These are phyloP conservation scores for Ustilago shanxiensis DNA, from an alignment of 1,284 basidiomycete species.

Conservation along the genomic window DNA sequence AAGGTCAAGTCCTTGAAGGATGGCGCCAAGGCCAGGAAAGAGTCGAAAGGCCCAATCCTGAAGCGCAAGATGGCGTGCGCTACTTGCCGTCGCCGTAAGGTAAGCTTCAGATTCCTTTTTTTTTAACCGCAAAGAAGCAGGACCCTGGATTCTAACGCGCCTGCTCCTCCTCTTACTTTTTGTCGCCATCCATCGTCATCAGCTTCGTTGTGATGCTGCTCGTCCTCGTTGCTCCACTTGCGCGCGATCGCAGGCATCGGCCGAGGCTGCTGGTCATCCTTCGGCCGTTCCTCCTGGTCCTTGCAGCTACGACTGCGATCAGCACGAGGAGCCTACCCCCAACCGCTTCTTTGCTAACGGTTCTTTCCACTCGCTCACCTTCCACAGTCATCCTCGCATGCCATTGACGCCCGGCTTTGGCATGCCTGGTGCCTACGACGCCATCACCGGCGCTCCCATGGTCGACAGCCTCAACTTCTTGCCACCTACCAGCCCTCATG, in stretches of 20 bases:
- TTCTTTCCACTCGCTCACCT: slow-evolving; percentile 55
- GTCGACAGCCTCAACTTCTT: slow-evolving; percentile 49
- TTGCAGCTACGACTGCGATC: slow-evolving; percentile 51
- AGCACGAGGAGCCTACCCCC: slow-evolving; percentile 42
- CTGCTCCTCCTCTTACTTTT: neutral
- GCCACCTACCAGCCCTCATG: slow-evolving; percentile 49
- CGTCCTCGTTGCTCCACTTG: slow-evolving; percentile 56
- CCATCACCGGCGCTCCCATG: slow-evolving; percentile 33
- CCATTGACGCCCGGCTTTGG: slow-evolving; percentile 44
- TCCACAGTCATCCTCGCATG: slow-evolving; percentile 53
- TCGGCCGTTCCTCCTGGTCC: slow-evolving; percentile 50
- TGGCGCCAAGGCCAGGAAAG: slow-evolving; percentile 44
- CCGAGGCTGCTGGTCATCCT: slow-evolving; percentile 54
- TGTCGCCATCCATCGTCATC: slow-evolving; percentile 34
- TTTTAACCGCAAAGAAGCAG: neutral
- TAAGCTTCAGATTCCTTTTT: slow-evolving; percentile 13
- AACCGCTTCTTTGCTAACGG: slow-evolving; percentile 54
- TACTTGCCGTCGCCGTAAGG: slow-evolving; percentile 54
- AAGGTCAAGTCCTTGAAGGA: slow-evolving; percentile 53
- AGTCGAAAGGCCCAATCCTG: slow-evolving; percentile 54
- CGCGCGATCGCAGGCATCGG: slow-evolving; percentile 53
- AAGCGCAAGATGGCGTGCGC: slow-evolving; percentile 58
- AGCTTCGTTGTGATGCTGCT: slow-evolving; percentile 57
- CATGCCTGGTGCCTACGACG: slow-evolving; percentile 34
- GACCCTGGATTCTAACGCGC: slow-evolving; percentile 26